These are phyloP conservation scores for Aspergillus glaucus DNA, from an alignment of 2,329 filamentous ascomycete genomes.

Conservation along the genomic window DNA sequence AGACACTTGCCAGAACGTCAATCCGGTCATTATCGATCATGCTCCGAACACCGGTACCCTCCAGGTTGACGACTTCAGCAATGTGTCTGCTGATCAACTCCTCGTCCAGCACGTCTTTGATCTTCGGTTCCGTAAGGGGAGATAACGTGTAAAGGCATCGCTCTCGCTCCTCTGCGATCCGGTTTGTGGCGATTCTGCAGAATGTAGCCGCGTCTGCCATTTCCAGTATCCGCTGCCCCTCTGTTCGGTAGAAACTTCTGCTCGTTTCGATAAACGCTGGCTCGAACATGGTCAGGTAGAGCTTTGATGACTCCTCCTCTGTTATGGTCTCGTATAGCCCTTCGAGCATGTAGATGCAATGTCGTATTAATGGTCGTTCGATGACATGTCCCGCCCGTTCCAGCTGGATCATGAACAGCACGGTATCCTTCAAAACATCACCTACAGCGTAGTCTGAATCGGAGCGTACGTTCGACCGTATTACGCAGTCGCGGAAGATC, in stretches of 20 bases:
- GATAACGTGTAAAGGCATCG: slow-evolving; percentile 80
- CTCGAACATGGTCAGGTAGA: slow-evolving; percentile 82
- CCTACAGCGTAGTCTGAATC: slow-evolving; percentile 51
- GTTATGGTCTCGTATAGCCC: slow-evolving; percentile 74
- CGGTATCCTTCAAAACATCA: slow-evolving; percentile 69
- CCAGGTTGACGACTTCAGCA: slow-evolving; percentile 73
- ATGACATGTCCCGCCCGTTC: slow-evolving; percentile 86
- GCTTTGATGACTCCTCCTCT: slow-evolving; percentile 69
- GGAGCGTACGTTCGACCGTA: slow-evolving; percentile 53
- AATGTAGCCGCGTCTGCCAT: slow-evolving; percentile 77
- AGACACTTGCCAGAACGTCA: slow-evolving; percentile 73
- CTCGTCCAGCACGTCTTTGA: slow-evolving; percentile 69
- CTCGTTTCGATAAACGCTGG: slow-evolving; percentile 67
- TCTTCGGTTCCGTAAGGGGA: slow-evolving; percentile 62
- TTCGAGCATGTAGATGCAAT: slow-evolving; percentile 84
- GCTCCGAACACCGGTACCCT: slow-evolving; percentile 72
- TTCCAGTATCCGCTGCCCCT: slow-evolving; percentile 67
- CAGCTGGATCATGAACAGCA: slow-evolving; percentile 87
- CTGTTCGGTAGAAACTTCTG: slow-evolving; percentile 64
- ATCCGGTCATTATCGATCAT: slow-evolving; percentile 89
- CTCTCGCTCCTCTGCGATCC: slow-evolving; percentile 73
- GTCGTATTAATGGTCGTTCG: slow-evolving; percentile 72
- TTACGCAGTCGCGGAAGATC: slow-evolving; percentile 78
- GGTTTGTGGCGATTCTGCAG: slow-evolving; percentile 66
- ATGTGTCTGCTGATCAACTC: slow-evolving; percentile 74